Evolutionary conservation across 352 stramenopile species (phyloP), one percentile per base, ranked within the genome.

Genomic region (Hyaloperonospora brassicae): DNA sequence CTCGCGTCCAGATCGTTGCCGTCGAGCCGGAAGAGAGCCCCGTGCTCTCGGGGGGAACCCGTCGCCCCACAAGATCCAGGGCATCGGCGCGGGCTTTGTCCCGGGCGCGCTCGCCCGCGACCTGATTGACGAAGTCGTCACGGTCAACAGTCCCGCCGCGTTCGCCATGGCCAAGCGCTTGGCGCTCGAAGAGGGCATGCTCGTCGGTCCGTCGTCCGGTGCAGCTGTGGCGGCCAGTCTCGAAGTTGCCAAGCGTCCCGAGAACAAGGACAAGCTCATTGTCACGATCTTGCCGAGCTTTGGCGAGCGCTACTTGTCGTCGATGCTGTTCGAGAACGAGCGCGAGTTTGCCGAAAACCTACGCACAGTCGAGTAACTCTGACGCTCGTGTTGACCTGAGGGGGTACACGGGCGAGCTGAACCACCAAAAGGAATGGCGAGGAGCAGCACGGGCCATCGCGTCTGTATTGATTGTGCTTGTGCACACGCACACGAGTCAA

Each of bases 51-150:
- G 84, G 84, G 81, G 81, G 46, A 89, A 89, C 59, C 71, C 77
- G 21, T 79, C 72, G 25, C 77, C 81, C 11, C 84, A 93, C 73
- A 92, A 90, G 68, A 93, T 93, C 65, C 81, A 92, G 61, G 84
- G 84, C 40, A 91, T 93, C 53, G 84, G 84, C 35, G 81, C 84
- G 17, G 84, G 84, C 35, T 93, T 93, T 48, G 79, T 91, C 59
- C 65, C 86, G 14, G 74, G 82, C 49, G 89, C 95, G 41, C 64
- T 97, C 1, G 61, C 78, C 22, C 76, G 86, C 14, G 68, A 81
- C 50, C 55, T 97, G 25, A 89, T 97, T 46, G 88, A 97, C 59
- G 85, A 97, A 60, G 81, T 96, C 43, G 80, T 95, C 55, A 90
- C 85, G 6, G 70, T 75, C 24, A 92, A 76, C 62, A 83, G 76